Conservation (phyloP, 2,329 filamentous ascomycete genomes). For the Aspergillus jensenii region DNA sequence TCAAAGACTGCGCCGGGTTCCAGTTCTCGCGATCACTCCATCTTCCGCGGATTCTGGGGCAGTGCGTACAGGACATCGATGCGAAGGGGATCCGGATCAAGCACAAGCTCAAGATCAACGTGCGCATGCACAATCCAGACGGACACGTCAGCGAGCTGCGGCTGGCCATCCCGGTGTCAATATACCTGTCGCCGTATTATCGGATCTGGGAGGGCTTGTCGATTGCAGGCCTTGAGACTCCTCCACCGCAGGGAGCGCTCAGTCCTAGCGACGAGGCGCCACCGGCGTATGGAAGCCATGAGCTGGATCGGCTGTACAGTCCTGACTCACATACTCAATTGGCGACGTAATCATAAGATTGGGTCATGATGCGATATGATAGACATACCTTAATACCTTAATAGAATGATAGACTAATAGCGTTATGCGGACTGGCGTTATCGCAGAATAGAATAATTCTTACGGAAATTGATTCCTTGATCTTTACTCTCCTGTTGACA, state of each 20-base stretch:
- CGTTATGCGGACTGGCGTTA: background rate
- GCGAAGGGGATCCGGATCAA: background rate
- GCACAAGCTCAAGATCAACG: background rate
- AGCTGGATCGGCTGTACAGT: background rate
- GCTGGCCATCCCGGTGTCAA: background rate
- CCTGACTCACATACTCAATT: background rate
- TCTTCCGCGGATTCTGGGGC: background rate
- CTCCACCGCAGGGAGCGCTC: background rate
- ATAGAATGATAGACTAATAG: background rate
- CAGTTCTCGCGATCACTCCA: background rate
- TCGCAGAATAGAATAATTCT: too few relatives aligned
- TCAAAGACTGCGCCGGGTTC: background rate
- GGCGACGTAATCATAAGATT: too few relatives aligned
- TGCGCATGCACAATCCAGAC: conserved; percentile 5
- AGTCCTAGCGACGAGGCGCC: background rate
- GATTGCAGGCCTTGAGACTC: background rate
- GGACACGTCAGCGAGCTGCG: conserved; percentile 1
- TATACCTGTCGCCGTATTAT: conserved; percentile 1
- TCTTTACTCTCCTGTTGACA: too few relatives aligned
- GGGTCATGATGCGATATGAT: too few relatives aligned
- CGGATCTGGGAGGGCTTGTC: background rate
- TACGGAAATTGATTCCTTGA: too few relatives aligned
- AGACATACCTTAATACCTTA: too few relatives aligned
- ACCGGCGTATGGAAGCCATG: conserved; percentile 1
- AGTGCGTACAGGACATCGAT: background rate